Evolutionary conservation across 257 asterid genomes (phyloP).

Genomic region (Misopates orontium): DNA sequence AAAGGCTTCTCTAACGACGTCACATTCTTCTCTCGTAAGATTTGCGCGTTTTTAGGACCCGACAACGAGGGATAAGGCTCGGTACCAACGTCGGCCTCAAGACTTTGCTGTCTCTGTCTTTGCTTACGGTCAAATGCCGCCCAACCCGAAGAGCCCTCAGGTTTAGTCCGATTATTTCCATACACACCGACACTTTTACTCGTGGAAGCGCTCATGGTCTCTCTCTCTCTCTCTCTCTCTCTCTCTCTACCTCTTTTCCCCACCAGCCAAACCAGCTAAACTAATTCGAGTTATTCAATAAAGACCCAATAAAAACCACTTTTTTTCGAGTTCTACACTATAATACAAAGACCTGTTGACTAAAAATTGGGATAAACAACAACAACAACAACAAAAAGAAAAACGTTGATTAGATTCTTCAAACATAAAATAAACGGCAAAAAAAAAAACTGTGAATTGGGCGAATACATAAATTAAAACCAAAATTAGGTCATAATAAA

Average conservation of each 20-base stretch:
- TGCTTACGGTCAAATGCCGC: conserved; percentile 74
- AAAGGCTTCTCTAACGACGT: conserved; percentile 51
- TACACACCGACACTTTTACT: conserved; percentile 32
- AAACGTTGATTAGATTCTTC: no score
- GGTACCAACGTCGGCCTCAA: conserved; percentile 33
- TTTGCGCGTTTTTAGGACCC: conserved; percentile 25
- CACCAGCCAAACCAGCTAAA: conserved; percentile 6
- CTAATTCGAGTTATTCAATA: not conserved
- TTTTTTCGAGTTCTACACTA: not conserved
- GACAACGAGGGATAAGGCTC: conserved; percentile 68
- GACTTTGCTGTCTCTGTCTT: conserved; percentile 40
- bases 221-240: conserved; percentile 14
- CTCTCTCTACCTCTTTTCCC: conserved; percentile 13
- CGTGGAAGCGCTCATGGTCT: conserved; percentile 37
- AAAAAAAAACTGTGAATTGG: not conserved
- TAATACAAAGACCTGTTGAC: not conserved
- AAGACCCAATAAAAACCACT: not conserved
- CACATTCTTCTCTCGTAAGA: conserved; percentile 24
- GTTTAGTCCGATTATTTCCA: conserved; percentile 38
- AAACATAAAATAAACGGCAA: not conserved
- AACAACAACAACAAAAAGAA: no score
- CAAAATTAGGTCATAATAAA: not conserved
- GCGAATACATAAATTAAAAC: not conserved
- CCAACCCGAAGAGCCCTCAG: conserved; percentile 71
- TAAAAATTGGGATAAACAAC: not conserved